Base-by-base conservation (phyloP, 768 basidiomycete genomes). In the Chalciporus piperatus region DNA sequence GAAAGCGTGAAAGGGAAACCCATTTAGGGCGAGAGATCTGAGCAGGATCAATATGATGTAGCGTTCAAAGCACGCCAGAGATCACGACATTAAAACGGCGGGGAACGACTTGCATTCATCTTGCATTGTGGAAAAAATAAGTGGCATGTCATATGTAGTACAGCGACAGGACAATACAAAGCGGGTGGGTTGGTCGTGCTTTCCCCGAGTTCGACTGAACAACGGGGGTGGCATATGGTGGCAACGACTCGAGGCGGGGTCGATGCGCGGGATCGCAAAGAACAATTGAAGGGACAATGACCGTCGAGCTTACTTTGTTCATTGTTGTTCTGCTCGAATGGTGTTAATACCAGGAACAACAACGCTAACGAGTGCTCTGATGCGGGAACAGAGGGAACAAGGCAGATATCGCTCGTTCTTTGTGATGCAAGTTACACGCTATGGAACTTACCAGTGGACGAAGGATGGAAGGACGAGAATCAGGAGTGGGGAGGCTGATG, bases 1-100 rank as follows among this genome's bases (percentile, higher is more conserved):
- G 60, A 17, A 16, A 14, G 43, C 50, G 45, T 61, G 59, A 41
- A n/a, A 30, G 35, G 32, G 6, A 22, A 41, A 30, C 16, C n/a
- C 8, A 14, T 35, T 20, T 9, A n/a, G n/a, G 28, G 35, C 6
- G 16, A 9, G 28, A 42, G 37, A 14, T n/a, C 52, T 47, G 55
- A 52, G 56, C 48, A 44, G 43, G 20, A 28, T 37, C 40, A 35
- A 55, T 43, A 45, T 43, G 33, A 35, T 14, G 33, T 32, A 35
- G 13, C 16, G 16, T 7, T 30, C 6, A 30, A 30, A 35, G 33
- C 33, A 35, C 12, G 30, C 30, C 4, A 13, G 30, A 32, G 2
- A 32, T 32, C 30, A 35, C 16, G 16, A 14, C 33, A 35, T 35
- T 9, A 35, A 32, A 32, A n/a, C 6, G 35, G n/a, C n/a, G 35